Base-by-base conservation (phyloP, 2,329 filamentous ascomycete genomes). In the Fusarium equiseti region DNA sequence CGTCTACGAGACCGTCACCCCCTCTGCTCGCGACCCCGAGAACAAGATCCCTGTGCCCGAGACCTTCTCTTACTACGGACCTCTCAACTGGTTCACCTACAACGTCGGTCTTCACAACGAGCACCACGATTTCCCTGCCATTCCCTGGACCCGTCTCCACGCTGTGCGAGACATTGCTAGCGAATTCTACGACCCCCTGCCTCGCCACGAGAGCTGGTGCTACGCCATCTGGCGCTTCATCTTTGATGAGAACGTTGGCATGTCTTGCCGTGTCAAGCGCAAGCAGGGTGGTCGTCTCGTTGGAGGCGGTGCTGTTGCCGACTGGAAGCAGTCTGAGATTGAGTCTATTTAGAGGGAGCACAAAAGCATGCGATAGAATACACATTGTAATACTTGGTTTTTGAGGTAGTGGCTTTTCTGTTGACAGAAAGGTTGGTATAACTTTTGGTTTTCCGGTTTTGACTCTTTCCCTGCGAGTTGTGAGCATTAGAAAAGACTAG, bases 31-130 rank as follows among this genome's bases (percentile, higher is more conserved):
- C 55, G 81, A 90, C 71, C 88, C 90, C 2, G 82, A 85, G 26
- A 91, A 90, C 74, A 81, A 83, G 43, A 83, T 92, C 44, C 86
- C 90, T 18, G 87, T 97, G 7, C 95, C 96, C 4, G 96, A 99
- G 85, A 99, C 96, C 2, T 99, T 94, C 83, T 95, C 92, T 50
- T 99, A 99, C 87, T 99, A 99, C 79, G 96, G 96, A 1, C 89
- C 92, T 1, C 87, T 98, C 71, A 99, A 99, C 83, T 82, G 94
- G 76, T 83, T 99, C 52, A 97, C 95, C 1, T 99, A 98, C 86
- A 99, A 99, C 76, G 96, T 99, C 48, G 96, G 96, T 56, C 84
- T 98, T 77, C 96, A 99, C 85, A 99, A 99, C 79, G 96, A 99
- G 85, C 96, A 99, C 82, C 96, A 99, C 81, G 96, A 99, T 81